A percentile compares a stretch with the other conserved stretches of the same genome.
Conservation (phyloP, 179 eudicot genomes). For the Sideroxylon spinosum region DNA sequence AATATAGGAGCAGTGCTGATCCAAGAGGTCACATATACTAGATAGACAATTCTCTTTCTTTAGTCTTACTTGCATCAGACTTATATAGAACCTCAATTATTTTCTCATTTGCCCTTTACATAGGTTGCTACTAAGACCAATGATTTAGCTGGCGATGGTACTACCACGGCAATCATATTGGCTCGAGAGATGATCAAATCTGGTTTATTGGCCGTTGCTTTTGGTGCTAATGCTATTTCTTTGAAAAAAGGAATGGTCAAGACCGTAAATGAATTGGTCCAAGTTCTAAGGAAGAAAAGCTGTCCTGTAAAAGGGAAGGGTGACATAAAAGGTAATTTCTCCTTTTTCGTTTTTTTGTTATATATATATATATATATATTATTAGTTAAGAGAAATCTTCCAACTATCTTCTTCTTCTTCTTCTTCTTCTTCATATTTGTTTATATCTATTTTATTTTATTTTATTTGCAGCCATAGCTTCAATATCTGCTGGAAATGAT, state of each 20-base stretch:
- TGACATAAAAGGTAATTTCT: slow-evolving; percentile 59
- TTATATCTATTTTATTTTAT: no score
- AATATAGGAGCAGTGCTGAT: slow-evolving; percentile 77
- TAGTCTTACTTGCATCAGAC: slow-evolving; percentile 4
- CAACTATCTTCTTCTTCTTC: not conserved
- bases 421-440: no score
- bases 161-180: slow-evolving; percentile 83
- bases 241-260: slow-evolving; percentile 84
- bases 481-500: slow-evolving; percentile 90
- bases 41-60: slow-evolving; percentile 8
- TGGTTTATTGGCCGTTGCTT: slow-evolving; percentile 64
- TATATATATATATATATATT: not conserved
- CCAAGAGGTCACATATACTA: slow-evolving; percentile 60
- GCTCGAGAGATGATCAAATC: slow-evolving; percentile 80
- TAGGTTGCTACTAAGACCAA: slow-evolving; percentile 95
- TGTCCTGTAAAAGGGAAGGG: slow-evolving; percentile 55
- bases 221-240: slow-evolving; percentile 76
- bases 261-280: slow-evolving; percentile 59
- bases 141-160: slow-evolving; percentile 91
- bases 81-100: not conserved
- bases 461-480: slow-evolving; percentile 65
- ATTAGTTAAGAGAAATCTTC: not conserved
- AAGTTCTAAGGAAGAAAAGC: slow-evolving; percentile 55
- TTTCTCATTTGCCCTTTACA: slow-evolving; percentile 22
- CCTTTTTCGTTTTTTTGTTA: slow-evolving; percentile 1